phyloP scores from a whole-genome alignment of 768 basidiomycete species.

The Coprinopsis strossmayeri region DNA sequence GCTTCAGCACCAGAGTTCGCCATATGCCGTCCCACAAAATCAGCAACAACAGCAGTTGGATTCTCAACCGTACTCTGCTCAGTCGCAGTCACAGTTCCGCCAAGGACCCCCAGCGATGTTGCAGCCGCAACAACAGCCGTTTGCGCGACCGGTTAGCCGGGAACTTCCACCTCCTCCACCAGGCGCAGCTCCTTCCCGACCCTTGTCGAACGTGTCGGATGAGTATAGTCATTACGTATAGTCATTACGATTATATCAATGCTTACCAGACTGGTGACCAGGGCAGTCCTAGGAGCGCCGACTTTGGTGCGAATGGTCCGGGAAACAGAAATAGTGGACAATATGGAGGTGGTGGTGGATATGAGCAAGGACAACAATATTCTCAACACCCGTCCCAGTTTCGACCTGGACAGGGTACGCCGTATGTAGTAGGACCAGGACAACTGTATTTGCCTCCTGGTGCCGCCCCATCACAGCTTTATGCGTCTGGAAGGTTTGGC shows the following conservation, averaged over 20 bases:
- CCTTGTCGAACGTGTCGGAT: constrained; percentile 21
- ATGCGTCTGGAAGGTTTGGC: no score
- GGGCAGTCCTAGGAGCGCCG: constrained; percentile 13
- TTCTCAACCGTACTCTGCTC: neutral
- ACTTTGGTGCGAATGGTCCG: constrained; percentile 13
- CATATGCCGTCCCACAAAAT: neutral
- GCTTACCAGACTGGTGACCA: constrained; percentile 38
- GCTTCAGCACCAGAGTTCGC: neutral
- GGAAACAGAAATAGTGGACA: constrained; percentile 15
- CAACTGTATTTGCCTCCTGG: neutral
- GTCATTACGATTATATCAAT: constrained; percentile 48
- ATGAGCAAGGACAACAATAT: neutral
- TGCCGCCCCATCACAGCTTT: constrained; percentile 2
- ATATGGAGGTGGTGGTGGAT: constrained; percentile 7
- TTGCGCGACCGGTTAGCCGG: constrained; percentile 6
- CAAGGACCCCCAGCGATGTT: neutral
- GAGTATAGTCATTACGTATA: constrained; percentile 31
- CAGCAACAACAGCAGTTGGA: constrained; percentile 3
- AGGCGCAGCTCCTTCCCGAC: constrained; percentile 9
- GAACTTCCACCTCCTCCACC: constrained; percentile 13
- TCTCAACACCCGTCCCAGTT: neutral
- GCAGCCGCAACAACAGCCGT: constrained; percentile 15
- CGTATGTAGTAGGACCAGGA: neutral
- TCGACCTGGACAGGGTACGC: neutral
- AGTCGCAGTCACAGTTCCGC: neutral